phyloP scores from a whole-genome alignment of 2,329 filamentous ascomycete genomes.

The Aspergillus awamori region DNA sequence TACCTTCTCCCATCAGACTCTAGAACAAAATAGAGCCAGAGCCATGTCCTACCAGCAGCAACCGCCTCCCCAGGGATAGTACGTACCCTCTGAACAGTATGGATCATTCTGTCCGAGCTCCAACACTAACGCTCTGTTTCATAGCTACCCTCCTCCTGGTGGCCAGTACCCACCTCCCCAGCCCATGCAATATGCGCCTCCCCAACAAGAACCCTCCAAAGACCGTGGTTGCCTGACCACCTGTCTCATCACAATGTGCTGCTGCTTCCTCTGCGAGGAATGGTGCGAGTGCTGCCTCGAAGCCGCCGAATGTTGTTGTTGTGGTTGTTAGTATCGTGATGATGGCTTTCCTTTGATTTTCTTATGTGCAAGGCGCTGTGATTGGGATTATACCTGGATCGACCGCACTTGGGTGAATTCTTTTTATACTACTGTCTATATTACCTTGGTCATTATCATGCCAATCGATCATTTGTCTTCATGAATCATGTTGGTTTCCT shows the following conservation, averaged over 20 bases:
- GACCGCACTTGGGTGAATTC: neutral
- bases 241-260: constrained; percentile 26
- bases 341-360: neutral
- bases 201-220: constrained; percentile 19
- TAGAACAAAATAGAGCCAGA: neutral
- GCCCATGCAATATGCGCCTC: constrained; percentile 24
- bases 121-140: neutral
- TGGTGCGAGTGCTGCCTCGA: constrained; percentile 26
- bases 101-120: too few relatives aligned
- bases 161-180: constrained; percentile 13
- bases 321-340: constrained; percentile 15
- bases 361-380: neutral
- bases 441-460: neutral
- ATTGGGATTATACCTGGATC: neutral
- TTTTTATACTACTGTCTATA: constrained; percentile 1
- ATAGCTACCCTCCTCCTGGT: constrained; percentile 20
- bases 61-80: constrained; percentile 10
- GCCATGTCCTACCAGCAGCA: constrained; percentile 8
- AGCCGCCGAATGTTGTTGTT: constrained; percentile 22
- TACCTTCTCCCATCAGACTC: neutral
- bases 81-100: neutral
- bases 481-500: too few relatives aligned
- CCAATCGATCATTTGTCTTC: neutral
- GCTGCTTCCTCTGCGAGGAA: constrained; percentile 27
- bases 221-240: constrained; percentile 24